Base-by-base conservation (phyloP, 164 flowering plant species). In the Euptelea pleiosperma region DNA sequence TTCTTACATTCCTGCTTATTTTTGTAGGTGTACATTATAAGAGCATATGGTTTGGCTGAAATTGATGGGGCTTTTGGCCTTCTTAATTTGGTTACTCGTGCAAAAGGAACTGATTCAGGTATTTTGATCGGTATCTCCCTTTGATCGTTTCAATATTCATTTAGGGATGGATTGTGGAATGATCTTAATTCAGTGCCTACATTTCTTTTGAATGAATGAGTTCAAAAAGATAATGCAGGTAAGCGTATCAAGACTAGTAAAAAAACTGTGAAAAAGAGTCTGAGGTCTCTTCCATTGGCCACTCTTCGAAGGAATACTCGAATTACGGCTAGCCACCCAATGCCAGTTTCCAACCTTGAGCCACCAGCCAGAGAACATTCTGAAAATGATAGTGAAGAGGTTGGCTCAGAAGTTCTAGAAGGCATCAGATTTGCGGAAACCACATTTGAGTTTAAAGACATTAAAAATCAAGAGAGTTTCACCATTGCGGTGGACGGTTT, bases 41-140 rank as follows among this genome's bases (percentile, higher is more conserved):
- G 80, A 68, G 66, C 66, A 54, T 56, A 62, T 43, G 67, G 54
- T 49, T 49, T 62, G 26, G 64, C 66, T 9, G 81, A 73, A 68
- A 66, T 77, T 31, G 81, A 77, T 61, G 82, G 82, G 19, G 84
- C 83, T 33, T 62, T 74, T 55, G 73, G 70, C 44, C 75, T 77
- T 37, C 70, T 70, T 41, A 70, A 72, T 61, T 60, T 77, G 60
- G 79, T 69, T 39, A 7, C 65, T 52, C 50, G 15, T 33, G 50
- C 56, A 14, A 70, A 63, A 25, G 55, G 59, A 48, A 58, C 10
- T 46, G 60, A 41, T 14, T 57, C 65, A 63, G 80, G 88, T 70
- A 70, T 65, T 63, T 61, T 36, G 41, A 1, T 24, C 10, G 15
- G 30, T 14, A 16, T 40, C 42, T 52, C 21, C 19, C 26, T n/a